Percentiles rank a stretch among this genome's conserved stretches.
Evolutionary conservation across 2,329 filamentous ascomycete species (phyloP).

Genomic region (Mollisiaceae sp.): DNA sequence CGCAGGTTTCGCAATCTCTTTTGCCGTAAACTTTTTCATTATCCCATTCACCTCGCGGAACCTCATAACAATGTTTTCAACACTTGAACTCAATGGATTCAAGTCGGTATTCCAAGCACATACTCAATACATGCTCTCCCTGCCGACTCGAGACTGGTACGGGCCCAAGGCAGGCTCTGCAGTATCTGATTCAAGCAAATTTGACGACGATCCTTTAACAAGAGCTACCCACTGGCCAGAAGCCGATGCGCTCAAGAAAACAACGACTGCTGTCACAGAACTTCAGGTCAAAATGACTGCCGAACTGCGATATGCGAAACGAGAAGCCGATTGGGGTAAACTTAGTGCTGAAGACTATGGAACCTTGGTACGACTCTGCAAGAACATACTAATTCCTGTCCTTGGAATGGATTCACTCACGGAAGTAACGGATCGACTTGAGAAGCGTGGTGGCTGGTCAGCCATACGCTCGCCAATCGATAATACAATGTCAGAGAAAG

Average conservation of each 20-base stretch:
- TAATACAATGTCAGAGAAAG: conserved; percentile 11
- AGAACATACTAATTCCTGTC: conserved; percentile 19
- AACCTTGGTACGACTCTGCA: conserved; percentile 18
- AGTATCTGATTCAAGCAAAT: not conserved
- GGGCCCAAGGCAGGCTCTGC: not conserved
- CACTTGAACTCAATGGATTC: not conserved
- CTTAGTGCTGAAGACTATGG: conserved; percentile 17
- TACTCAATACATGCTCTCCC: conserved; percentile 16
- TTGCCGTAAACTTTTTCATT: not conserved
- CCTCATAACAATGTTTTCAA: not conserved
- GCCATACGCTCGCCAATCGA: conserved; percentile 11
- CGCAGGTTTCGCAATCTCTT: not conserved
- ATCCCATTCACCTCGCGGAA: not conserved
- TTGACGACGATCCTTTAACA: conserved; percentile 4
- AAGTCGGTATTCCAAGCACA: conserved; percentile 14
- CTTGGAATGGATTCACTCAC: conserved; percentile 24
- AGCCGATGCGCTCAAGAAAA: conserved; percentile 17
- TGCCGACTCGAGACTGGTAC: conserved; percentile 20
- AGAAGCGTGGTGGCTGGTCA: conserved; percentile 22
- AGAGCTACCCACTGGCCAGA: conserved; percentile 19
- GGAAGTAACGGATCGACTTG: conserved; percentile 22
- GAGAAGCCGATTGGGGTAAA: conserved; percentile 24
- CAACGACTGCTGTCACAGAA: conserved; percentile 1
- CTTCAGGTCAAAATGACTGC: conserved; percentile 19
- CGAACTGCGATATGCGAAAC: conserved; percentile 25